Base-by-base conservation (phyloP, 192 early-diverging fungal genomes). In the Entomortierella chlamydospora region DNA sequence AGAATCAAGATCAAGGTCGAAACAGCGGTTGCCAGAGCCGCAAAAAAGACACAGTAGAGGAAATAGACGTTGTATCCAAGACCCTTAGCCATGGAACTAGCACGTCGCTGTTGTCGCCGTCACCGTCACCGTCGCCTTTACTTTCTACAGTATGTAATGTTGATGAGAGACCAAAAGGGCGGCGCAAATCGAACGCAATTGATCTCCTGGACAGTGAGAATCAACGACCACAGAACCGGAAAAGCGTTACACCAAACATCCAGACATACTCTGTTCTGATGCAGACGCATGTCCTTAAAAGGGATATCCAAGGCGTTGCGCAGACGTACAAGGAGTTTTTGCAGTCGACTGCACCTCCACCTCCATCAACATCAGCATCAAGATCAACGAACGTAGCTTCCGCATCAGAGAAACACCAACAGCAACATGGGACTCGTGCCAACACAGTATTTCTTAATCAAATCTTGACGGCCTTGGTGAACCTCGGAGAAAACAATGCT, bases 191-290 rank as follows among this genome's bases (percentile, higher is more conserved):
- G 45, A 47, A 58, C 26, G 26, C 54, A 29, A 11, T 17, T 7
- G 22, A 4, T 10, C 30, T 11, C 13, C 20, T 61, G 23, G 25
- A 9, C 22, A 45, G 15, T 18, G 9, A 61, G 25, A 4, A 5
- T 3, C 25, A 3, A 7, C 52, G 11, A 23, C 2, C 52, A 54
- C 59, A 45, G n/a, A 23, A 23, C 15, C 39, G 12, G 28, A 64
- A 3, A 5, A 45, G 23, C 5, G 43, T 59, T 18, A n/a, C 23
- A 0, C 68, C 76, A 4, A 79, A 79, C 29, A 23, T 70, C 22
- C 76, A 79, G 49, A 79, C 68, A 5, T 53, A 66, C 20, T 79
- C 76, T 15, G 76, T 79, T 9, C 30, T 79, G 25, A 79, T 79
- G 68, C 56, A 79, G 30, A 41, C 30, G 1, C 62, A 70, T 42